Conservation (phyloP, 805 yeast genomes). For the Saturnispora zaruensis region DNA sequence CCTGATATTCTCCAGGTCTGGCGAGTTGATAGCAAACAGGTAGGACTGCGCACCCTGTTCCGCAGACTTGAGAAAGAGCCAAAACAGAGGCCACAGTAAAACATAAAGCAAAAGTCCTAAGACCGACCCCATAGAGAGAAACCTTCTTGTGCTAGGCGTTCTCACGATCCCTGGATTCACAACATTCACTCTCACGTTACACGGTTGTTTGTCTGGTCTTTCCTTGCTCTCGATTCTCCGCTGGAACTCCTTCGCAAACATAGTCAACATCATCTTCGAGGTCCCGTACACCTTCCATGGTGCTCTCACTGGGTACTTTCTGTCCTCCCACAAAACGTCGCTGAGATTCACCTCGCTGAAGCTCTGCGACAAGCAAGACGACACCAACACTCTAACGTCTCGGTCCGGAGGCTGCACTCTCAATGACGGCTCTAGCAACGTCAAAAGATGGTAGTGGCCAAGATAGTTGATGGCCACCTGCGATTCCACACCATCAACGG, state of each 20-base stretch:
- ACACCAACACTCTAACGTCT: constrained; percentile 76
- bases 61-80: constrained; percentile 70
- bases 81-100: constrained; percentile 71
- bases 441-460: constrained; percentile 73
- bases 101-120: constrained; percentile 52
- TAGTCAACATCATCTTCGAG: constrained; percentile 64
- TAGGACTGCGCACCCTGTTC: constrained; percentile 74
- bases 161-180: constrained; percentile 93
- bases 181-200: constrained; percentile 59
- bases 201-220: constrained; percentile 63
- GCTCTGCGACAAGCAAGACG: constrained; percentile 72
- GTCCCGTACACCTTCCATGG: constrained; percentile 80
- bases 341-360: constrained; percentile 55
- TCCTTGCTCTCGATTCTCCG: constrained; percentile 48
- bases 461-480: constrained; percentile 80
- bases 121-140: constrained; percentile 67
- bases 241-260: constrained; percentile 78
- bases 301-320: constrained; percentile 47
- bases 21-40: constrained; percentile 60
- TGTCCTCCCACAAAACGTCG: constrained; percentile 54
- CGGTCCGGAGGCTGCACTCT: constrained; percentile 91
- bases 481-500: constrained; percentile 76
- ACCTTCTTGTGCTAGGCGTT: constrained; percentile 75
- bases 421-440: constrained; percentile 72
- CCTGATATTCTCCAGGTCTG: constrained; percentile 50